phyloP scores from a whole-genome alignment of 2,329 filamentous ascomycete species.

The Xylariaceae sp. region DNA sequence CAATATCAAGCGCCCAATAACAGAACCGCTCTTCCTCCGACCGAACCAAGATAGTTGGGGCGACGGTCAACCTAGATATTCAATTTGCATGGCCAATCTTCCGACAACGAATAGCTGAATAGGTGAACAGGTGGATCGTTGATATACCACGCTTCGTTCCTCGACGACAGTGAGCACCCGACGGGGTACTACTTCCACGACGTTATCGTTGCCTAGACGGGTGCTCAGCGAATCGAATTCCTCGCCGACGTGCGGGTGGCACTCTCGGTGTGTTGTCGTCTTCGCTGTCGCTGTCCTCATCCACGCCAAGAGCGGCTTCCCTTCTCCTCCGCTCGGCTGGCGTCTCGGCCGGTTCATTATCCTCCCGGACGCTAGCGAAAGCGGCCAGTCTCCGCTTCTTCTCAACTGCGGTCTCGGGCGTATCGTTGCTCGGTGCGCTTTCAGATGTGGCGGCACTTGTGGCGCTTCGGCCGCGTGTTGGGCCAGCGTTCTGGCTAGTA shows the following conservation, averaged over 20 bases:
- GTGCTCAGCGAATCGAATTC: constrained; percentile 54
- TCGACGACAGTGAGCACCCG: too few relatives aligned
- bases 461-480: constrained; percentile 17
- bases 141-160: too few relatives aligned
- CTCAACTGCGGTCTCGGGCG: constrained; percentile 62
- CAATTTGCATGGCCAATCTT: too few relatives aligned
- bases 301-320: constrained; percentile 64
- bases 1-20: too few relatives aligned
- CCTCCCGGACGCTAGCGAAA: constrained; percentile 35
- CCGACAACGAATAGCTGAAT: too few relatives aligned
- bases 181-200: too few relatives aligned
- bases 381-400: constrained; percentile 55
- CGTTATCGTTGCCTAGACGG: constrained; percentile 20
- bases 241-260: constrained; percentile 41
- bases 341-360: constrained; percentile 52
- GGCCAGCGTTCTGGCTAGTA: constrained; percentile 2
- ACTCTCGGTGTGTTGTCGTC: constrained; percentile 51
- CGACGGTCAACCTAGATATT: too few relatives aligned
- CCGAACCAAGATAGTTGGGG: too few relatives aligned
- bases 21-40: too few relatives aligned
- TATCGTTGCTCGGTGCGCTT: constrained; percentile 27
- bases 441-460: constrained; percentile 12
- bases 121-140: too few relatives aligned
- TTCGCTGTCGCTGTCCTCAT: constrained; percentile 40
- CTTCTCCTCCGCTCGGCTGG: constrained; percentile 67